Percentiles rank a stretch among this genome's conserved stretches.
These are phyloP conservation scores for Myxozyma melibiosi DNA, from an alignment of 805 yeast genomes.

Conservation along the genomic window DNA sequence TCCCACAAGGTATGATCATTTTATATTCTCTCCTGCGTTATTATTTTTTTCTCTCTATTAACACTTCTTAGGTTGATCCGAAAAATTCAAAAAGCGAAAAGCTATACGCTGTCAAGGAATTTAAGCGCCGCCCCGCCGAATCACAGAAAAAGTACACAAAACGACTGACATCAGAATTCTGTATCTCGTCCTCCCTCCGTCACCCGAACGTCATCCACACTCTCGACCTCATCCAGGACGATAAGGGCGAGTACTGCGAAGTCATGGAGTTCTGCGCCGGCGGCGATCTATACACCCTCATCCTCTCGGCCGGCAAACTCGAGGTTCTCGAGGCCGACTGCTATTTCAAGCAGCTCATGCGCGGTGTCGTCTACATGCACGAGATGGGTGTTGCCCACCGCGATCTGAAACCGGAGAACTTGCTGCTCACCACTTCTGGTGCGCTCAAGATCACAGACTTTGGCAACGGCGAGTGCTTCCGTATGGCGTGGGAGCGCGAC, in stretches of 20 bases:
- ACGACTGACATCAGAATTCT: slow-evolving; percentile 86
- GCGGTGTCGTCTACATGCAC: slow-evolving; percentile 84
- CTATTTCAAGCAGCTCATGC: slow-evolving; percentile 80
- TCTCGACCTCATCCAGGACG: slow-evolving; percentile 76
- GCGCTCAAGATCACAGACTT: slow-evolving; percentile 76
- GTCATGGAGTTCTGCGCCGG: slow-evolving; percentile 96
- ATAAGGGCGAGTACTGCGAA: slow-evolving; percentile 73
- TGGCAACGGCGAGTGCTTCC: slow-evolving; percentile 88
- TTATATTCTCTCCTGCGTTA: background rate
- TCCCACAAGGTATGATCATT: slow-evolving; percentile 57
- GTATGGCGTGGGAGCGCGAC: slow-evolving; percentile 84
- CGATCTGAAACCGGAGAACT: slow-evolving; percentile 87
- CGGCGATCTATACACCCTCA: slow-evolving; percentile 71
- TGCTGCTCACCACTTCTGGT: slow-evolving; percentile 68
- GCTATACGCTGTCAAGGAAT: slow-evolving; percentile 75
- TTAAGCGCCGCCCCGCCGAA: slow-evolving; percentile 64
- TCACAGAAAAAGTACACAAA: slow-evolving; percentile 59
- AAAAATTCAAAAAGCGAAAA: slow-evolving; percentile 47
- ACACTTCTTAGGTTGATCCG: slow-evolving; percentile 39
- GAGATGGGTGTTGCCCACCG: slow-evolving; percentile 92
- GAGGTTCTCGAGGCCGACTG: slow-evolving; percentile 79
- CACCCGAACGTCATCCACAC: slow-evolving; percentile 77
- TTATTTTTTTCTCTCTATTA: background rate
- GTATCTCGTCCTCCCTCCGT: slow-evolving; percentile 75
- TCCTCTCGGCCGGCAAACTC: slow-evolving; percentile 55